These are phyloP conservation scores for Phytopythium ostracodes DNA, from an alignment of 352 stramenopile genomes.

Conservation along the genomic window DNA sequence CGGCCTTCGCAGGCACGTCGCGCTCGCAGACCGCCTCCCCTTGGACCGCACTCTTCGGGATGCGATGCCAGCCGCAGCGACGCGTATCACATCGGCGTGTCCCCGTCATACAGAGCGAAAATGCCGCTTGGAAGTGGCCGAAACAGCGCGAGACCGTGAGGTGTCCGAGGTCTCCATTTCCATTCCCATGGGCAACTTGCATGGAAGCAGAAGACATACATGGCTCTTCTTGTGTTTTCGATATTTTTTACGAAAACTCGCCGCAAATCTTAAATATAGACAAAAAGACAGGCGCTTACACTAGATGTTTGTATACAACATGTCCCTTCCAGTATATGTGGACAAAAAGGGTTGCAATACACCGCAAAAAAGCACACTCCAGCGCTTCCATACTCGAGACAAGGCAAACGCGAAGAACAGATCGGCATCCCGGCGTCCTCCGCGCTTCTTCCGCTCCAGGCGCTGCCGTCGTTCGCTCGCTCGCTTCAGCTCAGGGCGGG, in stretches of 20 bases:
- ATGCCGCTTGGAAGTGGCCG: no score
- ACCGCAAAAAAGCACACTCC: neutral
- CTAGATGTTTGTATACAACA: neutral
- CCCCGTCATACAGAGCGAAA: no score
- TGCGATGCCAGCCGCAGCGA: neutral
- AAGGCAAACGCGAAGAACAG: neutral
- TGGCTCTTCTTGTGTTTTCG: neutral
- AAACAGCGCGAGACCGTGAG: no score
- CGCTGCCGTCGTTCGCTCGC: neutral
- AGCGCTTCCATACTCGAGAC: neutral
- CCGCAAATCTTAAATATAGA: slow-evolving; percentile 1
- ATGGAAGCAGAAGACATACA: no score
- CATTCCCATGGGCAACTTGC: no score
- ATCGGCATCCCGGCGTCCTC: neutral
- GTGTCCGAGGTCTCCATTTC: no score
- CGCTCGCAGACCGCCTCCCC: no score
- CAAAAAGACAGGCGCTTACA: neutral
- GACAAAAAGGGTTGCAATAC: neutral
- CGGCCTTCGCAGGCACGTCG: neutral
- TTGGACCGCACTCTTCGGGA: neutral
- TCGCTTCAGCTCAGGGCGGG: neutral
- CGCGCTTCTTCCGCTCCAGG: neutral
- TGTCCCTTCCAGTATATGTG: neutral
- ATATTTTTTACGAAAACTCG: neutral
- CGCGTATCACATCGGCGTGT: no score